Base-by-base conservation (phyloP, 2,329 filamentous ascomycete genomes). In the Scytalidium lignicola region DNA sequence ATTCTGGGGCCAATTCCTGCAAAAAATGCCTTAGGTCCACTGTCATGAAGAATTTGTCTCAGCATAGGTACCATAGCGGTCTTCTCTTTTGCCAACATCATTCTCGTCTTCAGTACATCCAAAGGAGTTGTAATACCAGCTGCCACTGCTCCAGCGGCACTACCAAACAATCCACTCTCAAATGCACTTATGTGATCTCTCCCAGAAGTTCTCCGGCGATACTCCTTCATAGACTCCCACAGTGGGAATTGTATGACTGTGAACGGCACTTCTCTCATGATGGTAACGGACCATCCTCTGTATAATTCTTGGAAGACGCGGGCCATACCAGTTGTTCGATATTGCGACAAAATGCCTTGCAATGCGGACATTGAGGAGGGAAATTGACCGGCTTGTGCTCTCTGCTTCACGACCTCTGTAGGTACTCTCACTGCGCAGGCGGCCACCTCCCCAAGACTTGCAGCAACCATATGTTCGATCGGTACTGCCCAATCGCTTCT, bases 161-260 rank as follows among this genome's bases (percentile, higher is more conserved):
- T 91, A 0, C 93, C 93, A 67, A 93, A 92, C 40, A 93, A 60
- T 0, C 86, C 93, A 58, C 88, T 93, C 70, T 96, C 90, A 2
- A 78, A 70, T 0, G 87, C 90, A 15, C 82, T 78, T 1, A 93
- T 73, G 63, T 76, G 70, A 17, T 55, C 56, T 28, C 62, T 63
- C 42, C 71, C 65, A 43, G 73, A 67, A 50, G 61, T 66, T 39
- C 70, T 60, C 41, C 76, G 68, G 5, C 83, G 75, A 78, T 81
- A 88, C 40, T 75, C 74, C 76, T 96, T 97, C 77, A 97, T 80
- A 3, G 79, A 83, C 70, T 99, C 93, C 93, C 93, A 99, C 55
- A 99, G 78, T 42, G 93, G 93, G 66, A 99, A 99, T 69, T 99
- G 93, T 55, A 99, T 87, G 9, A 96, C 85, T 2, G 95, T 97